phyloP scores from a whole-genome alignment of 495 filamentous ascomycete species.

The Polyplosphaeria fusca region DNA sequence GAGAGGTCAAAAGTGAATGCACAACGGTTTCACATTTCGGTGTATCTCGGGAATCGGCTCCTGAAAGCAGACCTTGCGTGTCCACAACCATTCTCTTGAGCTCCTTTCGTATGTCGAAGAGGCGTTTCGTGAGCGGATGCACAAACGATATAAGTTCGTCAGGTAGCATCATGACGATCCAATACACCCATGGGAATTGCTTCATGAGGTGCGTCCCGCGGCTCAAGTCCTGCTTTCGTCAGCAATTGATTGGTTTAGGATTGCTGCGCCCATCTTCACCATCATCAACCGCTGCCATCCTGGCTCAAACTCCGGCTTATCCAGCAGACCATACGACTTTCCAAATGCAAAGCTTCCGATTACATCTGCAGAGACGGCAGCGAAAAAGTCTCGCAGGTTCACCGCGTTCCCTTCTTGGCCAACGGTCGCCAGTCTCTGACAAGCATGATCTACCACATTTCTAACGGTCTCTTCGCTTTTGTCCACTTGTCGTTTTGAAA shows the following conservation, averaged over 20 bases:
- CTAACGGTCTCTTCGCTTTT: constrained; percentile 48
- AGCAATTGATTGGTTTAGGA: no score
- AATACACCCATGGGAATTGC: constrained; percentile 15
- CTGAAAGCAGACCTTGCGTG: neutral
- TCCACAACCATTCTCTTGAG: neutral
- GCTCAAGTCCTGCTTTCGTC: no score
- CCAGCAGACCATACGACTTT: neutral
- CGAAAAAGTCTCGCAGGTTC: constrained; percentile 4
- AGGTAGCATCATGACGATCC: constrained; percentile 2
- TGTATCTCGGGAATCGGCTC: neutral
- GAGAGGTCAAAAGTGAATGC: neutral
- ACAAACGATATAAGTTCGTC: constrained; percentile 3
- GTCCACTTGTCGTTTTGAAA: constrained; percentile 50
- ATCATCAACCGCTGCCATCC: constrained; percentile 9
- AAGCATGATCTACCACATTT: constrained; percentile 44
- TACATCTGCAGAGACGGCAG: constrained; percentile 4
- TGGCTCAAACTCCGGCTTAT: constrained; percentile 4
- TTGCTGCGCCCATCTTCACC: no score
- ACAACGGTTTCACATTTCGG: constrained; percentile 3
- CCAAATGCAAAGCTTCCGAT: constrained; percentile 2
- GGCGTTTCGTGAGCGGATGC: constrained; percentile 17
- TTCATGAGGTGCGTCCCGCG: constrained; percentile 17
- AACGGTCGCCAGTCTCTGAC: neutral
- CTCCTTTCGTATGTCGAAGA: constrained; percentile 7
- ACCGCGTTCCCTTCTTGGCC: neutral